Conservation (phyloP, 129 eudicot genomes). For the Heracleum sosnowskyi region DNA sequence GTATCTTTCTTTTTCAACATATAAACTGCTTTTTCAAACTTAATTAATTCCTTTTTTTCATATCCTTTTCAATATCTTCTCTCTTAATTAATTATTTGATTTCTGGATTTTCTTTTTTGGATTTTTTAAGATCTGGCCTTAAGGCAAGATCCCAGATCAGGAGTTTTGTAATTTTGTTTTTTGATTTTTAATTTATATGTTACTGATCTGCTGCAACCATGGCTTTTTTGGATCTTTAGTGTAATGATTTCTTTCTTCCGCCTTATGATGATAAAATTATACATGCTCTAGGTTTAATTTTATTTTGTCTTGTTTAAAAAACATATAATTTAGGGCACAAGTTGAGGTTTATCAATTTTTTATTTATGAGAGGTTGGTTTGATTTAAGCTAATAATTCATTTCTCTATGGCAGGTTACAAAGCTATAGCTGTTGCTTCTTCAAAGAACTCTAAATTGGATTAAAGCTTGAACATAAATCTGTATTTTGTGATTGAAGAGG, state of each 20-base stretch:
- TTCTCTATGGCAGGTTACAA: conserved; percentile 1
- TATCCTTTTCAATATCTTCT: not conserved
- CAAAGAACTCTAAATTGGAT: not conserved
- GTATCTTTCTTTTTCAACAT: not conserved
- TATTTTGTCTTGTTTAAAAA: not conserved
- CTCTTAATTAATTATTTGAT: not conserved
- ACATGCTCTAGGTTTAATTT: not conserved
- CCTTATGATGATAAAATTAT: not conserved
- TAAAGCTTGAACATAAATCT: not conserved
- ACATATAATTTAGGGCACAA: not conserved
- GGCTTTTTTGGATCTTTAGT: not conserved
- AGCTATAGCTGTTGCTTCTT: not conserved
- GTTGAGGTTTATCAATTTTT: not conserved
- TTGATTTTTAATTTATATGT: not conserved
- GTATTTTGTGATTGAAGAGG: not conserved
- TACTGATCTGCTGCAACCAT: not conserved
- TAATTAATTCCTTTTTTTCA: conserved; percentile 8
- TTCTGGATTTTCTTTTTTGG: not conserved
- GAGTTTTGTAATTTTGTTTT: not conserved
- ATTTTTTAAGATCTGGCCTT: conserved; percentile 5
- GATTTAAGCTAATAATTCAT: not conserved
- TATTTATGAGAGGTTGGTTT: not conserved
- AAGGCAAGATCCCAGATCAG: not conserved
- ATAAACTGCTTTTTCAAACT: not conserved
- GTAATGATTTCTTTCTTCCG: not conserved